Evolutionary conservation across 345 rosid genomes (phyloP).

Genomic region (Euphorbia lathyris): DNA sequence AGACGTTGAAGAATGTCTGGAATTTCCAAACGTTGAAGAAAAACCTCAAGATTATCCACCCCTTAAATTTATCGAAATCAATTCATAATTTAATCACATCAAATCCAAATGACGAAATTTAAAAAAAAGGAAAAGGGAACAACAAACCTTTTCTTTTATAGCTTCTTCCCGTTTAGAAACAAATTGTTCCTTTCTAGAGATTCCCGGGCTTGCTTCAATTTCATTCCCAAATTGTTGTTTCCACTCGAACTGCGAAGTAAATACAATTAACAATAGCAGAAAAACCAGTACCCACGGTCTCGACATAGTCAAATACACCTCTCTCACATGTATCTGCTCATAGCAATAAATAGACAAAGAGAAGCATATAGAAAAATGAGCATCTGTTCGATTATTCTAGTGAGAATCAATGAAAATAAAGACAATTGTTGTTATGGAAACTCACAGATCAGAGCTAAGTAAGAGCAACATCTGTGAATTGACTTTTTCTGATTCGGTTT

Average conservation of each 20-base stretch:
- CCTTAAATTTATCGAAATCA: neutral
- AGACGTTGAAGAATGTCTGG: too few species aligned
- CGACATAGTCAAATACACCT: conserved; percentile 36
- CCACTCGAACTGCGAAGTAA: conserved; percentile 78
- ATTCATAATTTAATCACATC: neutral
- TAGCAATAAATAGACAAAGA: too few species aligned
- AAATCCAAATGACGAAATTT: neutral
- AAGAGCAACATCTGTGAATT: neutral
- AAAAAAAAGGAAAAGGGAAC: neutral
- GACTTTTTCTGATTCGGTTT: too few species aligned
- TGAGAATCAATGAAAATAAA: neutral
- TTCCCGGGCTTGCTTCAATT: conserved; percentile 36
- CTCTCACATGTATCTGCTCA: neutral
- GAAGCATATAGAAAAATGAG: neutral
- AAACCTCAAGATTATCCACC: too few species aligned
- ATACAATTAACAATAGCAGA: conserved; percentile 53
- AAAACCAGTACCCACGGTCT: conserved; percentile 68
- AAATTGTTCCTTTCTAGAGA: conserved; percentile 37
- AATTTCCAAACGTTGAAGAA: too few species aligned
- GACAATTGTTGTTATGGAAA: too few species aligned
- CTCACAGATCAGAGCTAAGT: conserved; percentile 3
- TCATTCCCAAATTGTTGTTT: conserved; percentile 65
- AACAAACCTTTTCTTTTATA: conserved; percentile 62
- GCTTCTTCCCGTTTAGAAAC: conserved; percentile 42
- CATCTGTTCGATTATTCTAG: neutral